Base-by-base conservation (phyloP, 2,329 filamentous ascomycete species). In the Clarireedia sp. region DNA sequence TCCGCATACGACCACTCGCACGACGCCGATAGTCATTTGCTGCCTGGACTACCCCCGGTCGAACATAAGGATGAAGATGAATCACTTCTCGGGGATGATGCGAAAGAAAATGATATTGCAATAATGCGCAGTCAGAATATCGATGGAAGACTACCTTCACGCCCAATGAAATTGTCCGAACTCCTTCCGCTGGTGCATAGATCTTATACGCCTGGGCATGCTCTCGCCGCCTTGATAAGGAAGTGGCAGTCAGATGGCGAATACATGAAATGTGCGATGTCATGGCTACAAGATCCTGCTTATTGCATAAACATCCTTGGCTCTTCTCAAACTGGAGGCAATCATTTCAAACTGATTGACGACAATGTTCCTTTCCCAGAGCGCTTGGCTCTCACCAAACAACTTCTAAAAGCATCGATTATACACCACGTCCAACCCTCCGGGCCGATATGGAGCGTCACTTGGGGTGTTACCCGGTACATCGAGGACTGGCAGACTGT, bases 291-390 rank as follows among this genome's bases (percentile, higher is more conserved):
- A 23, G 50, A 56, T 24, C 58, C 51, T 5, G 44, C 2, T 5
- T 40, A 59, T 24, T 58, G 54, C 49, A 48, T 43, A 40, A 23
- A 55, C 4, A 46, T 58, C 21, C 56, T 53, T 7, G 57, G 38
- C 24, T 51, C 57, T 3, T 21, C 21, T 19, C 41, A 46, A 21
- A 49, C 53, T 26, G 49, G 54, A 17, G 57, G 59, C 3, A 56
- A 58, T 21, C 40, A 63, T 8, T 64, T 64, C 37, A 52, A 60
- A 19, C 24, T 61, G 16, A 60, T 64, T 19, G 60, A 61, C 29
- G 54, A 56, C 9, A 53, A 58, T 26, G 60, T 64, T 26, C 55
- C 60, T 24, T 43, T 38, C 2, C 45, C 61, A 9, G 59, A 64
- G 38, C 58, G 60, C 16, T 45, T 63, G 21, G 26, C 51, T 21